A percentile compares a stretch with the other conserved stretches of the same genome.
Conservation (phyloP, 2,329 filamentous ascomycete species). For the Penicillium griseofulvum region DNA sequence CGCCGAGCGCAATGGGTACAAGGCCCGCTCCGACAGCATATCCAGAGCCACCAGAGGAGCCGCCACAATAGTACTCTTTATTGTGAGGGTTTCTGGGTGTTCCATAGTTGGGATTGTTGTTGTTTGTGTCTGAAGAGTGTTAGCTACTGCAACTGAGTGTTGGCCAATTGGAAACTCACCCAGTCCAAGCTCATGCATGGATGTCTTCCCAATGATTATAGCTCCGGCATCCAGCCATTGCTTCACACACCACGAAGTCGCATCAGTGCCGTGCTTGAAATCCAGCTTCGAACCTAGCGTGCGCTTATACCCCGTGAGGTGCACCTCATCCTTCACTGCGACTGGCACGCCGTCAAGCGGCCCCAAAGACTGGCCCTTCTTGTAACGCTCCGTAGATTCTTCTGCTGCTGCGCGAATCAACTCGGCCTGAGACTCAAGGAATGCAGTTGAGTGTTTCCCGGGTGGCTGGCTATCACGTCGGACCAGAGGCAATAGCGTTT, state of each 20-base stretch:
- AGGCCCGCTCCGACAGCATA: slow-evolving; percentile 69
- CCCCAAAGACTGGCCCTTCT: slow-evolving; percentile 62
- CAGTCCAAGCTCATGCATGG: slow-evolving; percentile 77
- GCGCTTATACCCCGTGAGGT: slow-evolving; percentile 67
- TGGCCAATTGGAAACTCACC: slow-evolving; percentile 41
- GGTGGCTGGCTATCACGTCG: slow-evolving; percentile 55
- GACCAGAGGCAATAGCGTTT: slow-evolving; percentile 70
- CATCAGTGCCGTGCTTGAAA: slow-evolving; percentile 49
- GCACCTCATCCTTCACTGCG: slow-evolving; percentile 77
- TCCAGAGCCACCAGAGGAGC: slow-evolving; percentile 73
- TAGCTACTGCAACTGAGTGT: not conserved
- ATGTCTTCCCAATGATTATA: slow-evolving; percentile 70
- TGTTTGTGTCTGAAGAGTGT: slow-evolving; percentile 62
- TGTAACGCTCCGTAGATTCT: slow-evolving; percentile 71
- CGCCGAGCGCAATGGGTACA: slow-evolving; percentile 69
- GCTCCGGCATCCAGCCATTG: slow-evolving; percentile 73
- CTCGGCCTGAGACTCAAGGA: slow-evolving; percentile 65
- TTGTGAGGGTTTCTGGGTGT: slow-evolving; percentile 79
- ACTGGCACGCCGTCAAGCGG: slow-evolving; percentile 79
- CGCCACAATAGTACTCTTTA: slow-evolving; percentile 72
- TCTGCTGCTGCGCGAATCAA: slow-evolving; percentile 65
- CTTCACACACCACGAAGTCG: slow-evolving; percentile 68
- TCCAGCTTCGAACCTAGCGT: slow-evolving; percentile 64
- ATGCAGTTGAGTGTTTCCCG: slow-evolving; percentile 67
- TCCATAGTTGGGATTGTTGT: slow-evolving; percentile 73